Evolutionary conservation across 164 flowering plant genomes (phyloP).

Genomic region (Sedum album): DNA sequence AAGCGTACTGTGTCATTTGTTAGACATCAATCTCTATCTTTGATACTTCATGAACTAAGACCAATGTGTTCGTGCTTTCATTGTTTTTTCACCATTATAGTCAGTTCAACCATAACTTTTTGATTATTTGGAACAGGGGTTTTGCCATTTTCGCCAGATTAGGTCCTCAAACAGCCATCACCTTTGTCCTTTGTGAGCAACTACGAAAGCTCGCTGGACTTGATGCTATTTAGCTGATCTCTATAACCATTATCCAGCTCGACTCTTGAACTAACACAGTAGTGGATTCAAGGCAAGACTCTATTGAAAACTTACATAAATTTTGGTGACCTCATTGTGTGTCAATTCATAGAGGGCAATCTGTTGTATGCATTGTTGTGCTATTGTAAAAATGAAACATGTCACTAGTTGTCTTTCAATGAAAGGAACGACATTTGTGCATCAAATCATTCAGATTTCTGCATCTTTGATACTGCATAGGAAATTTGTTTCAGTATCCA

Average conservation of each 20-base stretch:
- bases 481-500: too few relatives aligned
- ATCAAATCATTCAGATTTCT: too few relatives aligned
- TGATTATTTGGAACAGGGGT: neutral
- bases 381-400: too few relatives aligned
- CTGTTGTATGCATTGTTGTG: too few relatives aligned
- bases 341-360: too few relatives aligned
- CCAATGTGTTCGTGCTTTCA: constrained; percentile 15
- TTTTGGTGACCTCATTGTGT: too few relatives aligned
- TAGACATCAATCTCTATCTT: neutral
- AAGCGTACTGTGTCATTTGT: neutral
- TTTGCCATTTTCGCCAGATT: constrained; percentile 56
- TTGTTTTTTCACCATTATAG: neutral
- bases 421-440: too few relatives aligned
- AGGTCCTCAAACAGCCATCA: constrained; percentile 85
- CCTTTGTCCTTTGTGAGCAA: constrained; percentile 78
- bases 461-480: too few relatives aligned
- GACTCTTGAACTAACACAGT: too few relatives aligned
- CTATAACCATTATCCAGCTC: neutral
- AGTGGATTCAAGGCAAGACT: constrained; percentile 20
- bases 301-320: too few relatives aligned
- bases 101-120: neutral
- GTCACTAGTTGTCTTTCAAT: too few relatives aligned
- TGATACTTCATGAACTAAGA: constrained; percentile 29
- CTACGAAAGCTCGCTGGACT: constrained; percentile 69
- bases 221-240: constrained; percentile 43